Conservation (phyloP, 116 monocot species). For the Papilionanthe hybrid region DNA sequence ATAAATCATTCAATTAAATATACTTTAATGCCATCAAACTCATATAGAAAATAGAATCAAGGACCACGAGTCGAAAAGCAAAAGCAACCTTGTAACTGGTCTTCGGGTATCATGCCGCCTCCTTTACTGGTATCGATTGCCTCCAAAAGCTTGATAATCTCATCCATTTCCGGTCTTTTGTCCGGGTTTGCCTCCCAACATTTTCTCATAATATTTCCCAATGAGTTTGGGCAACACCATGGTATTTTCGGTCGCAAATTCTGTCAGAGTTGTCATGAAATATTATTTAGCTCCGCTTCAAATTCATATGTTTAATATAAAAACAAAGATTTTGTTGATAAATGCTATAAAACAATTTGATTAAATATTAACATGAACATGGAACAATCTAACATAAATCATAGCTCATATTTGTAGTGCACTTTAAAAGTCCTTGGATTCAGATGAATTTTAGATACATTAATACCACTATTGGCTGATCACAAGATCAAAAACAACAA, state of each 20-base stretch:
- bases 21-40: too few species aligned
- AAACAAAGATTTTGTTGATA: background rate
- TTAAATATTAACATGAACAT: too few species aligned
- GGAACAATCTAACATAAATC: too few species aligned
- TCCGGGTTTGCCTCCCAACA: constrained; percentile 49
- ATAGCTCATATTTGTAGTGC: too few species aligned
- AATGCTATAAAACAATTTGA: too few species aligned
- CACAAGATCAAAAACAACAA: too few species aligned
- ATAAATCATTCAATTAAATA: too few species aligned
- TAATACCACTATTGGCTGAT: background rate
- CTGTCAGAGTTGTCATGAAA: background rate
- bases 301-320: background rate
- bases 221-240: constrained; percentile 35
- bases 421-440: background rate
- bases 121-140: constrained; percentile 45
- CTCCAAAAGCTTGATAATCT: constrained; percentile 31
- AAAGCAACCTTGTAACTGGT: constrained; percentile 32
- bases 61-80: constrained; percentile 33
- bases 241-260: constrained; percentile 45
- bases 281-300: background rate
- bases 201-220: constrained; percentile 34
- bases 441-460: background rate
- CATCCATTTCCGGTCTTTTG: constrained; percentile 38
- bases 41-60: background rate
- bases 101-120: constrained; percentile 41